Percentiles rank a stretch among this genome's conserved stretches.
These are phyloP conservation scores for Glarea lozoyensis DNA, from an alignment of 495 filamentous ascomycete species.

Conservation along the genomic window DNA sequence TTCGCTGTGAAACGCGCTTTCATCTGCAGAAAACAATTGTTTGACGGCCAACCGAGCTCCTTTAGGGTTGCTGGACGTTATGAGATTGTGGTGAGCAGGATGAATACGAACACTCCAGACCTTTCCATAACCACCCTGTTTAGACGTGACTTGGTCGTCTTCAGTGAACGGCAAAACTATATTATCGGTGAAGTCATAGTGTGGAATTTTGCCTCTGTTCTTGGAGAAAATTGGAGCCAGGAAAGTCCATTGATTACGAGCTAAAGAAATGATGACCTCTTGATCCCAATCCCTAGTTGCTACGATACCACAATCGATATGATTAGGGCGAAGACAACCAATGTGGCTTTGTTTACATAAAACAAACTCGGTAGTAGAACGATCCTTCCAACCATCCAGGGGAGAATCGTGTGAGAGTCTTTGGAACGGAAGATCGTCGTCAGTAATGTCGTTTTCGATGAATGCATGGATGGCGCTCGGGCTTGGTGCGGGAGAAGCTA, in stretches of 20 bases:
- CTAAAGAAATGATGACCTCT: background rate
- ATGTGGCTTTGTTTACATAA: too few relatives aligned
- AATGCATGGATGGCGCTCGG: conserved; percentile 1
- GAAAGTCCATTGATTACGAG: conserved; percentile 3
- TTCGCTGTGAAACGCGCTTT: conserved; percentile 3
- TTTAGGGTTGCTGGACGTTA: background rate
- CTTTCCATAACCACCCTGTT: background rate
- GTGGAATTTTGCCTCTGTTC: background rate
- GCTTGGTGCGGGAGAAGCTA: too few relatives aligned
- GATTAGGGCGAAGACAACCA: too few relatives aligned
- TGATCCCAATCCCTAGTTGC: too few relatives aligned
- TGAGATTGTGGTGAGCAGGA: background rate
- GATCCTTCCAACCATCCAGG: too few relatives aligned
- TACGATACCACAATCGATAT: too few relatives aligned
- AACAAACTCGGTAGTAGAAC: too few relatives aligned
- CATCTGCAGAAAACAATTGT: conserved; percentile 1
- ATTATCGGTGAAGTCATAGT: conserved; percentile 1
- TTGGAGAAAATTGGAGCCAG: background rate
- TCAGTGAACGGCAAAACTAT: conserved; percentile 6
- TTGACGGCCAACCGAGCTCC: background rate
- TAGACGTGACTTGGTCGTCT: background rate
- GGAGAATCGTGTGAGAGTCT: too few relatives aligned
- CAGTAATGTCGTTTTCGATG: background rate
- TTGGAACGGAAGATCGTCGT: conserved; percentile 1
- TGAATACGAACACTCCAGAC: conserved; percentile 6